These are phyloP conservation scores for Fusarium tuaranense DNA, from an alignment of 2,329 filamentous ascomycete genomes.

Conservation along the genomic window DNA sequence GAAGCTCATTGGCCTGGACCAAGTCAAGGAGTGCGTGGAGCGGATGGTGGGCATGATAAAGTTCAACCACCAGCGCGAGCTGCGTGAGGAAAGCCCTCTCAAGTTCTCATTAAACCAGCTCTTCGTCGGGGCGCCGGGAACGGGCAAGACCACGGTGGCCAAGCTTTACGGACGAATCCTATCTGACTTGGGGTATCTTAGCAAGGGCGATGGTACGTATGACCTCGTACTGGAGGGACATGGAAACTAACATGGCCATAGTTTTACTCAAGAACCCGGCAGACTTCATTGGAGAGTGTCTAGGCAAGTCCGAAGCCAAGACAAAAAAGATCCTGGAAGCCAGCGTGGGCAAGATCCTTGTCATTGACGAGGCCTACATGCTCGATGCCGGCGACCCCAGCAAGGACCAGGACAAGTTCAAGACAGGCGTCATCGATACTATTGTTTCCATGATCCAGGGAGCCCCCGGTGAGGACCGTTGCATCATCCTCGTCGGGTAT, in stretches of 20 bases:
- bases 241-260: too few relatives aligned
- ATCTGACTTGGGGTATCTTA: not conserved
- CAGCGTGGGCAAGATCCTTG: not conserved
- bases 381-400: not conserved
- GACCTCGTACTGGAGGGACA: too few relatives aligned
- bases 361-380: constrained; percentile 5
- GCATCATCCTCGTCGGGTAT: constrained; percentile 2
- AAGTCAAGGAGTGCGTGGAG: not conserved
- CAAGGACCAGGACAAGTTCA: not conserved
- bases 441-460: constrained; percentile 1
- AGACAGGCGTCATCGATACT: not conserved
- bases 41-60: not conserved
- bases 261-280: not conserved
- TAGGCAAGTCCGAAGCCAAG: not conserved
- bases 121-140: not conserved
- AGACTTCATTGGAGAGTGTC: not conserved
- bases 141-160: constrained; percentile 1
- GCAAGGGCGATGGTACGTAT: not conserved
- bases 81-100: not conserved
- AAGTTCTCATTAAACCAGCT: not conserved
- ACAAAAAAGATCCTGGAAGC: not conserved
- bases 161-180: not conserved
- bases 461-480: not conserved
- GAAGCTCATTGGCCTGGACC: not conserved
- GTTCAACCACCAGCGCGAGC: not conserved